phyloP scores from a whole-genome alignment of 2,329 filamentous ascomycete species.

The Monosporascus sp. region DNA sequence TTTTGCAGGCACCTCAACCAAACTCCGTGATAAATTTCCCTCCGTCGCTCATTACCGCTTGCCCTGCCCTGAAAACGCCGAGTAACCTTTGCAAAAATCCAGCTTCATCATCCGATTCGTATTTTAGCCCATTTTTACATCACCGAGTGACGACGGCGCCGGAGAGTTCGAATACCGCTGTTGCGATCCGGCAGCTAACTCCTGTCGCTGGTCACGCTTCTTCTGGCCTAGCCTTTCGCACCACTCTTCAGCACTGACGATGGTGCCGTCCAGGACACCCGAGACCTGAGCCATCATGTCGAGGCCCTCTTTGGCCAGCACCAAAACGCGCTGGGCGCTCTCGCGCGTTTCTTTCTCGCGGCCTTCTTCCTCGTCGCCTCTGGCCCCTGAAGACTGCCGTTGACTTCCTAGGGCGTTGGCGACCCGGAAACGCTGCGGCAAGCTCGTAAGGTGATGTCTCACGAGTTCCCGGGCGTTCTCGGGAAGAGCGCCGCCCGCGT shows the following conservation, averaged over 20 bases:
- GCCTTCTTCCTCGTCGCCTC: slow-evolving; percentile 27
- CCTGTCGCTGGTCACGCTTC: slow-evolving; percentile 28
- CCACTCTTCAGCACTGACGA: slow-evolving; percentile 89
- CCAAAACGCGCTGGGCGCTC: slow-evolving; percentile 70
- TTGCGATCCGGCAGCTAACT: slow-evolving; percentile 13
- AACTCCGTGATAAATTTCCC: not conserved
- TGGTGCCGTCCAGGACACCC: slow-evolving; percentile 80
- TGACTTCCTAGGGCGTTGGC: slow-evolving; percentile 50
- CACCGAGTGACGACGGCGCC: not conserved
- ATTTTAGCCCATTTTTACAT: slow-evolving; percentile 3
- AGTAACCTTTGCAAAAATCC: not conserved
- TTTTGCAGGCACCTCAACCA: too few species aligned
- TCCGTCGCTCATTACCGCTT: not conserved
- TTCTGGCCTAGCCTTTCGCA: slow-evolving; percentile 67
- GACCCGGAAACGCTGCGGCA: slow-evolving; percentile 77
- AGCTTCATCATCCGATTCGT: not conserved
- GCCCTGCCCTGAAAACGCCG: not conserved
- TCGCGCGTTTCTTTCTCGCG: slow-evolving; percentile 42
- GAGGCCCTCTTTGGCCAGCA: slow-evolving; percentile 83
- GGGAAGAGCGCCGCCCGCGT: slow-evolving; percentile 85
- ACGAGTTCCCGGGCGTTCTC: slow-evolving; percentile 84
- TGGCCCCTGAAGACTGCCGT: slow-evolving; percentile 22
- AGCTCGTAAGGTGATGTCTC: slow-evolving; percentile 73
- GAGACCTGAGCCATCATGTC: slow-evolving; percentile 94
- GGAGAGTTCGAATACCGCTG: not conserved